Base-by-base conservation (phyloP, 257 asterid genomes). In the Striga asiatica region DNA sequence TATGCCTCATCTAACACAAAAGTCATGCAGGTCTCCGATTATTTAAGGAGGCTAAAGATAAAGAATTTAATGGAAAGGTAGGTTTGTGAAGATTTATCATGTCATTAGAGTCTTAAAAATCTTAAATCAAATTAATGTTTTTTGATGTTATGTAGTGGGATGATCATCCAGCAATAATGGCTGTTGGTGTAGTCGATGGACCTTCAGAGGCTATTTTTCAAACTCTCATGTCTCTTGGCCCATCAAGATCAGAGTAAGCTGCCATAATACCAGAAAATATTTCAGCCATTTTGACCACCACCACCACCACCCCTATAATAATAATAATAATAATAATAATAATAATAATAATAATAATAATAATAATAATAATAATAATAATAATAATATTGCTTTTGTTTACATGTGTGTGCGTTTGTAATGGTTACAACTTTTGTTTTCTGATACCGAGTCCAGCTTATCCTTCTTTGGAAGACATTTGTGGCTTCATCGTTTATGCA, bases 91-190 rank as follows among this genome's bases (percentile, higher is more conserved):
- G 48, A 51, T 56, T 75, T n/a, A 45, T 53, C 50, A 32, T 22
- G 39, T 39, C 32, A 41, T 35, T 41, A 29, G 61, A 64, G 49
- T 50, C 27, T 63, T 32, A 18, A 18, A 27, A 53, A 50, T 42
- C 28, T 21, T 24, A 42, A 19, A 37, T 46, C n/a, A 43, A 49
- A 28, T 74, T 50, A 60, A 35, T 37, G 21, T 25, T n/a, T 43
- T 75, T 38, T 29, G 48, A 19, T 70, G 28, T 25, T 51, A 21
- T 51, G 59, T 74, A 81, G 89, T 83, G 94, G 94, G 86, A 81
- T 71, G 89, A 83, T 66, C 94, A 83, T 68, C 93, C 97, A 12
- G 98, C 98, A 71, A 81, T 91, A 65, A 91, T 91, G 98, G 95
- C 93, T 12, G 97, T 87, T 71, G 98, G 98, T 62, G 94, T 87